phyloP scores from a whole-genome alignment of 495 filamentous ascomycete species.

The Neurospora hispaniola region DNA sequence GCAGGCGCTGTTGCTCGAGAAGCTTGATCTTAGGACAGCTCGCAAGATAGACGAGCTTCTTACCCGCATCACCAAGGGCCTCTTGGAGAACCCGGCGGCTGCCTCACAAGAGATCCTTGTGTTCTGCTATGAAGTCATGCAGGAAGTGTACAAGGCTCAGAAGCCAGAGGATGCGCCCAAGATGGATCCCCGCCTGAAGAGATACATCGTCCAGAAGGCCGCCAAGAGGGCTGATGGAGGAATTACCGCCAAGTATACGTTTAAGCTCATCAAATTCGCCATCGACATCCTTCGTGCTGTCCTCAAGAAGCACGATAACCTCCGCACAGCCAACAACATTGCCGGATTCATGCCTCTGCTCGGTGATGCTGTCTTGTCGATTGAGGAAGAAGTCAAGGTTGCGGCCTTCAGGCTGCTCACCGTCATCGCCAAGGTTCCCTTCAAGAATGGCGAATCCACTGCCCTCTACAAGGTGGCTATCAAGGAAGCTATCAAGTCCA shows the following conservation, averaged over 20 bases:
- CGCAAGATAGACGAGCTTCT: conserved; percentile 88
- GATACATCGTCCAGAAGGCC: conserved; percentile 68
- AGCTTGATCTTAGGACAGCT: conserved; percentile 64
- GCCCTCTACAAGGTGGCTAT: conserved; percentile 74
- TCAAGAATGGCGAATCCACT: conserved; percentile 59
- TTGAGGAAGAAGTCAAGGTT: conserved; percentile 82
- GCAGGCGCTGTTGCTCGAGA: conserved; percentile 67
- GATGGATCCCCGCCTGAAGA: conserved; percentile 50
- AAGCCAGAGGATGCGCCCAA: conserved; percentile 33
- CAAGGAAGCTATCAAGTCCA: conserved; percentile 64
- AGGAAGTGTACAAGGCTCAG: conserved; percentile 62
- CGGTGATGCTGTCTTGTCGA: conserved; percentile 70
- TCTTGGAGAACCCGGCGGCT: conserved; percentile 67
- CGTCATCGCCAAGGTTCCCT: conserved; percentile 73
- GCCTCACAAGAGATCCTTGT: conserved; percentile 68
- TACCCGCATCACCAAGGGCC: conserved; percentile 68
- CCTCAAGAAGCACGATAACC: conserved; percentile 65
- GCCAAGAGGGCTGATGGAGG: conserved; percentile 55
- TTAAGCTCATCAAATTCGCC: conserved; percentile 78
- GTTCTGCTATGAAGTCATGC: conserved; percentile 89
- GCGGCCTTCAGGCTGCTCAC: conserved; percentile 74
- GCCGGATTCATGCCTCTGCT: conserved; percentile 78
- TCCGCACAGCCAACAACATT: conserved; percentile 69
- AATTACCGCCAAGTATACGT: conserved; percentile 61
- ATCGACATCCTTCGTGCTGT: conserved; percentile 75